These are phyloP conservation scores for Antarctomyces pellizariae DNA, from an alignment of 495 filamentous ascomycete species.

Conservation along the genomic window DNA sequence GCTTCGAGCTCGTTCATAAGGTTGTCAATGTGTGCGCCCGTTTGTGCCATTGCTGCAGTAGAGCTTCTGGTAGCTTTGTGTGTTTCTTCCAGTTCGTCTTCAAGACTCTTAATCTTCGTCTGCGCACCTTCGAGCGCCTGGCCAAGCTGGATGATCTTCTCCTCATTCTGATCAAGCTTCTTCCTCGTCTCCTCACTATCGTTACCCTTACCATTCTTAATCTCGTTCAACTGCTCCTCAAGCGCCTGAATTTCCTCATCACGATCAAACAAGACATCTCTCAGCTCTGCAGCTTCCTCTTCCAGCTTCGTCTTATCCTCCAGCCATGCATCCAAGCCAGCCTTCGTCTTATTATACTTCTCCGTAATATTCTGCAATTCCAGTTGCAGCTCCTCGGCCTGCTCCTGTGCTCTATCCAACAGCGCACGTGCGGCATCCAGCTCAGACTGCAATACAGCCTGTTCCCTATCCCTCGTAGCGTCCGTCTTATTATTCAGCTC, in stretches of 20 bases:
- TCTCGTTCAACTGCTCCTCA: constrained; percentile 6
- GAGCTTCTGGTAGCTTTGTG: no score
- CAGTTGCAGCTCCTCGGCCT: constrained; percentile 19
- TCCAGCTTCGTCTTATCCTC: constrained; percentile 9
- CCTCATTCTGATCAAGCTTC: no score
- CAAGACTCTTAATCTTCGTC: no score
- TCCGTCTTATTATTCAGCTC: constrained; percentile 53
- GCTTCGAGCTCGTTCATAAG: constrained; percentile 30
- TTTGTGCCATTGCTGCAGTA: no score
- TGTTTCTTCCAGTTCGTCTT: no score
- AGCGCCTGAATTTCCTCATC: no score
- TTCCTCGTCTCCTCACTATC: constrained; percentile 2
- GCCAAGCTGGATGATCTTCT: no score
- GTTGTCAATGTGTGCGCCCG: no score
- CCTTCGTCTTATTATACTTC: constrained; percentile 3
- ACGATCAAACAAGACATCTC: no score
- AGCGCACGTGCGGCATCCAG: constrained; percentile 25
- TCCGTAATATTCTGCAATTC: not conserved
- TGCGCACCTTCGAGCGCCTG: no score
- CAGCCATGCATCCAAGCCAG: constrained; percentile 8
- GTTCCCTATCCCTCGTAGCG: constrained; percentile 32
- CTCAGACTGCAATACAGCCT: constrained; percentile 25
- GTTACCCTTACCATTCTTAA: constrained; percentile 6
- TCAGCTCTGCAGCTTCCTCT: constrained; percentile 9
- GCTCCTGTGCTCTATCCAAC: constrained; percentile 23